phyloP scores from a whole-genome alignment of 2,329 filamentous ascomycete genomes.

The Phoma sp. region DNA sequence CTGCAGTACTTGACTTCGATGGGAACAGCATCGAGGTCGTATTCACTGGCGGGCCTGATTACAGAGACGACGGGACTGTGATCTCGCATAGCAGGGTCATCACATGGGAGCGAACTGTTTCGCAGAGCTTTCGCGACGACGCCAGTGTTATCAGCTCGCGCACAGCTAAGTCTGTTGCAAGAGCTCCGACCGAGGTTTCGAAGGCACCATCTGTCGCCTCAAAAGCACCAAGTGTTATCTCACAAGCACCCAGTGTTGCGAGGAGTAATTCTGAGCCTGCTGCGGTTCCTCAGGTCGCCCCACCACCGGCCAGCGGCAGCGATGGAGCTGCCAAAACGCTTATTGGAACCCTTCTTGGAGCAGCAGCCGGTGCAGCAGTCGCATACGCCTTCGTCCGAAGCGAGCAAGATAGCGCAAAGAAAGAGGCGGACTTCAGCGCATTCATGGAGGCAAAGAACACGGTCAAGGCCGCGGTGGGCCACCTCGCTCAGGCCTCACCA shows the following conservation, averaged over 20 bases:
- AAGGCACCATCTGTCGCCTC: constrained; percentile 32
- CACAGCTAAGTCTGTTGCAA: constrained; percentile 31
- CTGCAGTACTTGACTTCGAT: constrained; percentile 75
- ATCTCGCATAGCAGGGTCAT: constrained; percentile 54
- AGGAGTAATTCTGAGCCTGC: constrained; percentile 44
- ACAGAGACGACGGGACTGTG: constrained; percentile 49
- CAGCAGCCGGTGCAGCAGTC: constrained; percentile 76
- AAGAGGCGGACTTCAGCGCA: constrained; percentile 51
- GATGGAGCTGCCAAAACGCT: constrained; percentile 67
- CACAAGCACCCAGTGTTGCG: constrained; percentile 33
- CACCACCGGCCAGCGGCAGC: constrained; percentile 41
- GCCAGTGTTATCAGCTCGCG: constrained; percentile 41
- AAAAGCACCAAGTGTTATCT: constrained; percentile 20
- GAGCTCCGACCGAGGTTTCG: constrained; percentile 32
- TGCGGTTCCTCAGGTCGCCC: constrained; percentile 30
- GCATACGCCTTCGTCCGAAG: constrained; percentile 76
- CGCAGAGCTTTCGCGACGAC: constrained; percentile 40
- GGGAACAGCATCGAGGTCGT: constrained; percentile 85
- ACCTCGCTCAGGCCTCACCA: constrained; percentile 39
- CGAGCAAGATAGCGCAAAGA: constrained; percentile 57
- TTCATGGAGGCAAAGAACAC: constrained; percentile 43
- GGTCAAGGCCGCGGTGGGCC: constrained; percentile 37
- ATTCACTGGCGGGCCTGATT: constrained; percentile 57
- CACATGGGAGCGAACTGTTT: constrained; percentile 45
- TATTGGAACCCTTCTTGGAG: constrained; percentile 78